Evolutionary conservation across 345 rosid species (phyloP), one percentile per base, ranked within the genome.

Genomic region (Nephelium lappaceum): DNA sequence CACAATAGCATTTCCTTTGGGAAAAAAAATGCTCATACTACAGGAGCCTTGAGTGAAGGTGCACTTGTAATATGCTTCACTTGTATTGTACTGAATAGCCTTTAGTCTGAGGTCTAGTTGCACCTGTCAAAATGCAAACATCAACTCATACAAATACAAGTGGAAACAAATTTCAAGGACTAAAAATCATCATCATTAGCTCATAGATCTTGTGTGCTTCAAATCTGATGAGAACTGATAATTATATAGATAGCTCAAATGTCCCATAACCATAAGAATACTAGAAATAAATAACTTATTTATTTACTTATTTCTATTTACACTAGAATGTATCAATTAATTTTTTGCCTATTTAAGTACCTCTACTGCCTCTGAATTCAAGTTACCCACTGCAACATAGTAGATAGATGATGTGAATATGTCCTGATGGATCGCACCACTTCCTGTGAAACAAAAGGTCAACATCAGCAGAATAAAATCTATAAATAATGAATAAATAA

Each of bases 311-410:
- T 71, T n/a, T n/a, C 72, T 73, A 65, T 5, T 53, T 53, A 41
- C 43, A 23, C 31, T 38, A 63, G 69, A 67, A 67, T 12, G 64
- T 27, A 39, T 19, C 15, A 8, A 42, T 5, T 19, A 8, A 42
- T 5, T 19, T 63, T 53, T 78, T 43, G 41, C 65, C 51, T 8
- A 51, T 72, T 51, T 45, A 7, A 7, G 83, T 91, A 96, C 99
- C 95, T 91, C 85, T 57, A 89, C 90, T 39, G 87, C 87, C 81
- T 88, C 93, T 4, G 90, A 82, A 88, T 96, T 91, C 73, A 91
- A 80, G 80, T 96, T 96, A 76, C 97, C 98, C 81, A 87, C 80
- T 58, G 97, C 97, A 68, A 96, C 72, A 74, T 90, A 93, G 86
- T 94, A 96, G 81, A 67, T 88, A 70, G 98, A 87, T 74, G 99